Percentiles rank a stretch among this genome's conserved stretches.
These are phyloP conservation scores for Kondoa malvinella DNA, from an alignment of 768 basidiomycete genomes.

Conservation along the genomic window DNA sequence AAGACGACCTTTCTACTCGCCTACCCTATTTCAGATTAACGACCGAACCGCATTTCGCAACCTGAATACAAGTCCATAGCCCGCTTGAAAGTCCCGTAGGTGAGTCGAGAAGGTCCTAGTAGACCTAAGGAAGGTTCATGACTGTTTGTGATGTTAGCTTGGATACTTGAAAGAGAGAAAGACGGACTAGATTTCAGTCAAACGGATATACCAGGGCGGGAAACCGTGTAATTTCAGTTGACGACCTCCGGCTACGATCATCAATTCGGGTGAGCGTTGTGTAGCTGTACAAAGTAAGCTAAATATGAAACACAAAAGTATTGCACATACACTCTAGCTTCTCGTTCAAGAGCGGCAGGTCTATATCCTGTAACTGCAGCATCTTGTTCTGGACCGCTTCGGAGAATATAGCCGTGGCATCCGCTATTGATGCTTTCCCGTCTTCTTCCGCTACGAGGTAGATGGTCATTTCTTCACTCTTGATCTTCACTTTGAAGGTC, in stretches of 20 bases:
- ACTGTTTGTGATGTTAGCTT: background rate
- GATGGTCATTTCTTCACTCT: background rate
- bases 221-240: background rate
- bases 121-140: slow-evolving; percentile 4
- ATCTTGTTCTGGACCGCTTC: background rate
- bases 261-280: slow-evolving; percentile 7
- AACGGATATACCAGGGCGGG: slow-evolving; percentile 6
- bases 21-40: background rate
- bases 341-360: slow-evolving; percentile 1
- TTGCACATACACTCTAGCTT: background rate
- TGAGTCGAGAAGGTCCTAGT: background rate
- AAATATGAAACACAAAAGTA: background rate
- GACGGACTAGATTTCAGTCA: background rate
- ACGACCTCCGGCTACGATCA: background rate
- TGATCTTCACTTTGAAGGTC: background rate
- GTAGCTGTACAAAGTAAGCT: background rate
- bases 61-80: background rate
- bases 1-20: background rate
- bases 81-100: background rate
- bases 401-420: background rate
- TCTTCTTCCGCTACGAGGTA: background rate
- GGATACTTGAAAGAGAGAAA: background rate
- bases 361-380: background rate
- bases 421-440: background rate
- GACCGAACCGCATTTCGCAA: background rate